phyloP scores from a whole-genome alignment of 257 asterid species.

The Penstemon davidsonii region DNA sequence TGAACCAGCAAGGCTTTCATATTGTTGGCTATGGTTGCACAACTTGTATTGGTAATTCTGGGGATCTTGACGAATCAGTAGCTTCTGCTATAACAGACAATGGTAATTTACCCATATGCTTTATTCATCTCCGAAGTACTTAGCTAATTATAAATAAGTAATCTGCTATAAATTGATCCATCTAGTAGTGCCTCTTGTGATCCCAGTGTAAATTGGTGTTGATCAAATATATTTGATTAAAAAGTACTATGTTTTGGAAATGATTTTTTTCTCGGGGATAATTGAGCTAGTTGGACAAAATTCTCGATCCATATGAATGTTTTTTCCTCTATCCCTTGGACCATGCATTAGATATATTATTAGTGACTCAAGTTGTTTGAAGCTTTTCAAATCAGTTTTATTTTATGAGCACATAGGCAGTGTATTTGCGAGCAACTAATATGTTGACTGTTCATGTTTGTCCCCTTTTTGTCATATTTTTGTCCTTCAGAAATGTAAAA shows the following conservation, averaged over 20 bases:
- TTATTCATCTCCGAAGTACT: neutral
- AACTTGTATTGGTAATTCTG: constrained; percentile 96
- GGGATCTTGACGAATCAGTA: constrained; percentile 90
- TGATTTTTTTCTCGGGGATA: neutral
- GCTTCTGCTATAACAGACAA: constrained; percentile 72
- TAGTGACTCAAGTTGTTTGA: neutral
- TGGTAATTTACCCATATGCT: constrained; percentile 46
- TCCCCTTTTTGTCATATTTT: neutral
- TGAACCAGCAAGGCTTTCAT: constrained; percentile 87
- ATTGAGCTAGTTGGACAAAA: neutral
- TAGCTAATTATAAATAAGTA: neutral
- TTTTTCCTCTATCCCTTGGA: neutral
- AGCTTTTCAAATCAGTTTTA: neutral
- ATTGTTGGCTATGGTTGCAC: constrained; percentile 98
- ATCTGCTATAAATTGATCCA: neutral
- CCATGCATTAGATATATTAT: neutral
- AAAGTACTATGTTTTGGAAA: neutral
- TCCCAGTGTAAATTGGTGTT: neutral
- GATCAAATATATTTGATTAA: neutral
- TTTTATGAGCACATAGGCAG: neutral
- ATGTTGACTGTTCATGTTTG: constrained; percentile 8
- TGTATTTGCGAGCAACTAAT: neutral
- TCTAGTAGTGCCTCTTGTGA: neutral
- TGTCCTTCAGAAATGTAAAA: neutral
- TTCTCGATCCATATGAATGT: neutral